Percentiles rank a stretch among this genome's conserved stretches.
phyloP scores from a whole-genome alignment of 2,329 filamentous ascomycete species.

The Chaetomium strumarium region DNA sequence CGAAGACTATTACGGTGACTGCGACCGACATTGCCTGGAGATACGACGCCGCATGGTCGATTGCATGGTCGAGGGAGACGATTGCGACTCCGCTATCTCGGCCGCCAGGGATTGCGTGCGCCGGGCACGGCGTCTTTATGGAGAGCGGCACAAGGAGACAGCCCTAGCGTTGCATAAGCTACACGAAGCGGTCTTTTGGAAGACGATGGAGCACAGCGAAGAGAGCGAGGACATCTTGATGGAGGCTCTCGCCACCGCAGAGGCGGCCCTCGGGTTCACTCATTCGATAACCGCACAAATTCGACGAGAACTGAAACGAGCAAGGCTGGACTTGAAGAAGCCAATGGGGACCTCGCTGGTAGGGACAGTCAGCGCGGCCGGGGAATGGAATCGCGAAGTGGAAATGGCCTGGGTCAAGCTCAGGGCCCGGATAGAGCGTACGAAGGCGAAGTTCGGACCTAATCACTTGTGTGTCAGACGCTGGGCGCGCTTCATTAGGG shows the following conservation, averaged over 20 bases:
- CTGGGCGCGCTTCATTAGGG: not conserved
- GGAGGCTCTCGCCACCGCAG: not conserved
- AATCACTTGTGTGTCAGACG: not conserved
- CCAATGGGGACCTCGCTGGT: too few relatives aligned
- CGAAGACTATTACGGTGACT: not conserved
- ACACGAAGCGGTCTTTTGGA: not conserved
- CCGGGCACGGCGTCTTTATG: constrained; percentile 4
- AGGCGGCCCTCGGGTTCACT: not conserved
- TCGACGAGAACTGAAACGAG: not conserved
- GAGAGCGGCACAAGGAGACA: constrained; percentile 6
- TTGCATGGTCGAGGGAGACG: constrained; percentile 1
- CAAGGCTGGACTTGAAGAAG: not conserved
- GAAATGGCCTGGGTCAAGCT: not conserved
- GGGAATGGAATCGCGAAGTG: too few relatives aligned
- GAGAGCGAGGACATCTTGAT: not conserved
- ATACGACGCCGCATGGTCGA: constrained; percentile 2
- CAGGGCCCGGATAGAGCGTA: not conserved
- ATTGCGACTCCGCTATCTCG: not conserved
- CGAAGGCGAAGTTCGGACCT: not conserved
- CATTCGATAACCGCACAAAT: not conserved
- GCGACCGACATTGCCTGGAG: not conserved
- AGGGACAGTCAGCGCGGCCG: too few relatives aligned
- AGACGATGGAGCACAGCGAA: not conserved
- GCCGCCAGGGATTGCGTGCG: not conserved
- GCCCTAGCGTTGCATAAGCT: not conserved